Evolutionary conservation across 202 grass and related monocot genomes (phyloP).

Genomic region (Carex sylvatica): DNA sequence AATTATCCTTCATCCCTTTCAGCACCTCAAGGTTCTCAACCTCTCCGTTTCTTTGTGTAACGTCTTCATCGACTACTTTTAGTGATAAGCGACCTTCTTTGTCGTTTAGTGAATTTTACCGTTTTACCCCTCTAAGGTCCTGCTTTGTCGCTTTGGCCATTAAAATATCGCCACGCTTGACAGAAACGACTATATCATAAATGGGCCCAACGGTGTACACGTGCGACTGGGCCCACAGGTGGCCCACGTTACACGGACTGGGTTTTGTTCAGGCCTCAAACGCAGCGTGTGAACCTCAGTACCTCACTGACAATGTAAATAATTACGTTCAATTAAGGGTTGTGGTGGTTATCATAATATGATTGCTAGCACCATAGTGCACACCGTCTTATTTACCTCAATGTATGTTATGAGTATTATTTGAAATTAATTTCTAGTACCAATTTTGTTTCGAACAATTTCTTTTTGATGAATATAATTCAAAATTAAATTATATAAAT

Average conservation of each 20-base stretch:
- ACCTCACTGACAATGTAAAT: slow-evolving; percentile 12
- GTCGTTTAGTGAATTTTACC: slow-evolving; percentile 29
- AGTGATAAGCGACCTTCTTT: background rate
- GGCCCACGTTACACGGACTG: slow-evolving; percentile 27
- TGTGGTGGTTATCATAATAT: background rate
- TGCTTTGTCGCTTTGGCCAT: background rate
- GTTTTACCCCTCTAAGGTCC: slow-evolving; percentile 5
- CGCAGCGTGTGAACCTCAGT: slow-evolving; percentile 4
- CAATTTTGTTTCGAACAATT: no score
- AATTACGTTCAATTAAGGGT: slow-evolving; percentile 11
- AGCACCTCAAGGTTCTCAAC: background rate
- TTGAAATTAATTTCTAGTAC: background rate
- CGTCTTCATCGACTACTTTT: background rate
- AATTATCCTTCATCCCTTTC: background rate
- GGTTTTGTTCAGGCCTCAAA: slow-evolving; percentile 20
- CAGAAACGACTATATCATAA: background rate
- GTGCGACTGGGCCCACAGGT: slow-evolving; percentile 17
- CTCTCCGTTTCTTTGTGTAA: background rate
- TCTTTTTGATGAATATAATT: background rate
- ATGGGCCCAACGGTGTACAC: slow-evolving; percentile 5
- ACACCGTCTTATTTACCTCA: background rate
- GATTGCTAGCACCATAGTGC: background rate
- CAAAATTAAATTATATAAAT: background rate
- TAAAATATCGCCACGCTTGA: slow-evolving; percentile 2
- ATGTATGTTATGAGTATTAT: background rate